Conservation (phyloP, 176 grass and related monocot genomes). For the Avena eriantha region DNA sequence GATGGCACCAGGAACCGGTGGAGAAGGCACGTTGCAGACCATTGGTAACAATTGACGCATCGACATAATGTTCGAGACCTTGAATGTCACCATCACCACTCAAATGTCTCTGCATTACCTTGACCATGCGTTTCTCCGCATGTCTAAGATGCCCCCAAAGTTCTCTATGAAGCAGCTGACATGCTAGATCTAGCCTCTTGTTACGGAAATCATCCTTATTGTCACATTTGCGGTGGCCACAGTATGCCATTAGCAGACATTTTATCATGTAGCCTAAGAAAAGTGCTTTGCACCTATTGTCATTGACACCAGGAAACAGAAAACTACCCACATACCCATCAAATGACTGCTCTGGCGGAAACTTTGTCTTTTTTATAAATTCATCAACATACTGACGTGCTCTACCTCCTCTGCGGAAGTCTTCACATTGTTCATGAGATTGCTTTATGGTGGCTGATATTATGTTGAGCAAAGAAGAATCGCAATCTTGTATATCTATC, state of each 20-base stretch:
- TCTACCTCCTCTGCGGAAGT: constrained; percentile 53
- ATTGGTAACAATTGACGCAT: constrained; percentile 79
- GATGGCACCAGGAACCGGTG: constrained; percentile 81
- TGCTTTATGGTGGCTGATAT: constrained; percentile 71
- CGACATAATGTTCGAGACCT: constrained; percentile 57
- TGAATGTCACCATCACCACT: constrained; percentile 62
- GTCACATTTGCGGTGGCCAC: constrained; percentile 76
- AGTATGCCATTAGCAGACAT: constrained; percentile 71
- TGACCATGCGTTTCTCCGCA: constrained; percentile 68
- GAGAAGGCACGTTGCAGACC: constrained; percentile 81
- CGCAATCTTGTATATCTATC: constrained; percentile 73
- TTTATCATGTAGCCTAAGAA: constrained; percentile 89
- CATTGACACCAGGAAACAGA: constrained; percentile 65
- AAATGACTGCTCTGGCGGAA: constrained; percentile 70
- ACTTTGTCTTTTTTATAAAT: constrained; percentile 65
- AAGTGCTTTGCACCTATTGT: constrained; percentile 65
- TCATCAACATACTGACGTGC: constrained; percentile 63
- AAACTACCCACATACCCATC: constrained; percentile 70
- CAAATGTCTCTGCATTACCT: constrained; percentile 83
- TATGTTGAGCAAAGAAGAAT: constrained; percentile 67
- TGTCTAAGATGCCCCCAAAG: constrained; percentile 63
- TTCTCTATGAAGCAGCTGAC: constrained; percentile 75
- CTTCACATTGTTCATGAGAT: constrained; percentile 61
- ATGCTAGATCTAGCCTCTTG: constrained; percentile 76
- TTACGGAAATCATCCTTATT: constrained; percentile 93